A percentile compares a stretch with the other conserved stretches of the same genome.
Conservation (phyloP, 257 asterid species). For the Prunella vulgaris region DNA sequence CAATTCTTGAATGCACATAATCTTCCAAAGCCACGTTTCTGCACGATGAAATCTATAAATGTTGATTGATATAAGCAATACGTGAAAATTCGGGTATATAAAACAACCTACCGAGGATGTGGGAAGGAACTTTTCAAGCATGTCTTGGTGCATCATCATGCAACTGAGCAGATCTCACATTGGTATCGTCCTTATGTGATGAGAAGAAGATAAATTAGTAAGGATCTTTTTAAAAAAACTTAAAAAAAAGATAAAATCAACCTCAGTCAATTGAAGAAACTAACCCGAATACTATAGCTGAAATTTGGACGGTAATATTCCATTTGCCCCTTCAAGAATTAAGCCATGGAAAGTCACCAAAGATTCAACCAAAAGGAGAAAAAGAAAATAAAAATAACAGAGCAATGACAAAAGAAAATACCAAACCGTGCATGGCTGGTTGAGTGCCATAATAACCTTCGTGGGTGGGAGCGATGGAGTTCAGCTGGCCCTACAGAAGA, state of each 20-base stretch:
- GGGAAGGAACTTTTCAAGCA: constrained; percentile 40
- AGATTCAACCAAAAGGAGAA: background rate
- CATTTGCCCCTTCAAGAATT: constrained; percentile 79
- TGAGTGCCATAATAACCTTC: constrained; percentile 75
- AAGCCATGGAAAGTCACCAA: constrained; percentile 14
- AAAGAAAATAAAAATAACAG: background rate
- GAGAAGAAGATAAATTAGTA: background rate
- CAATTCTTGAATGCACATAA: constrained; percentile 13
- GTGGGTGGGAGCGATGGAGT: constrained; percentile 79
- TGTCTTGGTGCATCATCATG: constrained; percentile 80
- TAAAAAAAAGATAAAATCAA: background rate
- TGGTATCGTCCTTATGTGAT: constrained; percentile 64
- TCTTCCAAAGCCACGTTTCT: constrained; percentile 12
- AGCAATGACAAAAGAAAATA: constrained; percentile 27
- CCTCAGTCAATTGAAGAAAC: constrained; percentile 27
- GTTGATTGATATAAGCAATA: background rate
- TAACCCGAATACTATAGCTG: constrained; percentile 78
- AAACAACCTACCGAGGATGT: constrained; percentile 13
- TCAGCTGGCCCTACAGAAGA: constrained; percentile 77
- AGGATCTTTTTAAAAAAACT: background rate
- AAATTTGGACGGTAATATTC: constrained; percentile 79
- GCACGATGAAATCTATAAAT: constrained; percentile 5
- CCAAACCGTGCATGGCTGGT: constrained; percentile 83
- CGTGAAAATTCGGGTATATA: background rate
- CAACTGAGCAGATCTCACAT: constrained; percentile 73